Base-by-base conservation (phyloP, 225 moss, liverwort and hornwort genomes). In the Antitrichia curtipendula region DNA sequence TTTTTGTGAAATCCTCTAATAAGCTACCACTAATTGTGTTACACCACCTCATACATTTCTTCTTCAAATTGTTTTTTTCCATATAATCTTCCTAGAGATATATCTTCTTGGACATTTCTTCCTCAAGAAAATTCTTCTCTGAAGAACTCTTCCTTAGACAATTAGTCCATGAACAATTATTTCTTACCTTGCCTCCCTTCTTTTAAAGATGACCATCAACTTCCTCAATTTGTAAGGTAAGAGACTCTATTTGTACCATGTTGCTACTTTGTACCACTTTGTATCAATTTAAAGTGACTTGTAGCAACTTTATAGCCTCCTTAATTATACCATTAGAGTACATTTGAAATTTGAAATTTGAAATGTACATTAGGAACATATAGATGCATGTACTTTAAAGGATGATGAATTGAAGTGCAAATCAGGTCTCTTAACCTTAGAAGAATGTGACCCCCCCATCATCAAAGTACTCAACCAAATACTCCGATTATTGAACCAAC, bases 391-490 rank as follows among this genome's bases (percentile, higher is more conserved):
- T 49, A 49, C 5, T 7, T 19, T 18, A n/a, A 36, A 31, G 2
- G 19, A 31, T 32, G 7, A 29, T 72, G 11, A 73, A 47, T 29
- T 18, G 7, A 73, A 27, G 11, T 0, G 47, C 6, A 17, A 72
- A 45, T 72, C 0, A 0, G 0, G 6, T 14, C 2, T 25, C 1
- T 24, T 24, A 8, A 16, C 8, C 5, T 2, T 5, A 3, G 2
- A 27, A 43, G 4, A 16, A 71, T 0, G 0, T 9, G 1, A 3
- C 16, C 5, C 3, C 5, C 3, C 3, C 5, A 6, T 24, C 14
- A 16, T 9, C 9, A 27, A 71, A 43, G 1, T 15, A 27, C 1
- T 43, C 16, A 16, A 3, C 4, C 16, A 45, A 29, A 10, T 29
- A 45, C 4, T 72, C 0, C 1, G 0, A 17, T 43, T 45, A 6